Percentiles rank a stretch among this genome's conserved stretches.
Evolutionary conservation across 768 basidiomycete species (phyloP).

Genomic region (Rhodotorula babjevae): DNA sequence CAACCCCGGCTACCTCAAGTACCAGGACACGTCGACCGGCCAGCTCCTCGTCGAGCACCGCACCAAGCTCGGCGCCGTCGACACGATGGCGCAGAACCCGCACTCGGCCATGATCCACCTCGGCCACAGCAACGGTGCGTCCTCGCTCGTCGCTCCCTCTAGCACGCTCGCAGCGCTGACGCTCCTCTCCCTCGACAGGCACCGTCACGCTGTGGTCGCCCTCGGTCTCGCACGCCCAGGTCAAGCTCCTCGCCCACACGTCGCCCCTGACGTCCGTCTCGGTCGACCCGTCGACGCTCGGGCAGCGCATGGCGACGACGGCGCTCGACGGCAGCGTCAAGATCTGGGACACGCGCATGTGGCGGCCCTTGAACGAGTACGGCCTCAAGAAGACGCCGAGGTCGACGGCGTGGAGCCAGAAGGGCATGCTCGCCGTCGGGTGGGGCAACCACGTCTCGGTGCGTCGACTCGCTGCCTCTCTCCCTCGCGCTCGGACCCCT

Average conservation of each 20-base stretch:
- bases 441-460: constrained; percentile 81
- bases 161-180: not conserved
- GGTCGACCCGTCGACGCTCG: constrained; percentile 77
- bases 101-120: constrained; percentile 93
- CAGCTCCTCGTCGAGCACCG: constrained; percentile 77
- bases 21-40: constrained; percentile 95
- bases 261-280: constrained; percentile 76
- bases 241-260: constrained; percentile 83
- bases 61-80: constrained; percentile 80
- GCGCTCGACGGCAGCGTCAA: constrained; percentile 86
- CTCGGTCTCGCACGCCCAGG: constrained; percentile 82
- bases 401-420: constrained; percentile 74
- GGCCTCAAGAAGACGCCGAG: constrained; percentile 48
- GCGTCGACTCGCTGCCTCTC: constrained; percentile 43
- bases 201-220: constrained; percentile 96
- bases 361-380: constrained; percentile 85
- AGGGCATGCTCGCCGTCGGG: constrained; percentile 74
- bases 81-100: constrained; percentile 78
- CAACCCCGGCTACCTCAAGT: constrained; percentile 84
- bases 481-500: not conserved
- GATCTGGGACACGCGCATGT: constrained; percentile 94
- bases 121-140: constrained; percentile 80
- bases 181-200: constrained; percentile 26
- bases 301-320: constrained; percentile 83
- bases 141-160: not conserved